phyloP scores from a whole-genome alignment of 176 grass and related monocot genomes.

The Poa annua region DNA sequence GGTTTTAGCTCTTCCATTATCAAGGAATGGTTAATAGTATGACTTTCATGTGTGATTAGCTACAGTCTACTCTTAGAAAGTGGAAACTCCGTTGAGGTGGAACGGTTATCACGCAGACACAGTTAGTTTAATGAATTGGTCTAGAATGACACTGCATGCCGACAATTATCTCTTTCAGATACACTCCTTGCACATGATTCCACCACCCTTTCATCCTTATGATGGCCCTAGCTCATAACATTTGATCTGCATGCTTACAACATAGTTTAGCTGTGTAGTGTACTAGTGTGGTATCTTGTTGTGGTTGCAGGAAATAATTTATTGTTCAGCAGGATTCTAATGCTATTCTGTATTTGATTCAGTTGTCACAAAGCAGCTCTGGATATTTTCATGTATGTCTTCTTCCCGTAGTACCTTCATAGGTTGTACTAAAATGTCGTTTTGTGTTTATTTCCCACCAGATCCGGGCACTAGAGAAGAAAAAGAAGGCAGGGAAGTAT shows the following conservation, averaged over 20 bases:
- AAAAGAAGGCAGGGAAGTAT: constrained; percentile 84
- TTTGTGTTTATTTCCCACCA: constrained; percentile 43
- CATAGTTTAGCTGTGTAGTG: neutral
- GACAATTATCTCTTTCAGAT: constrained; percentile 15
- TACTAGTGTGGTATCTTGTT: neutral
- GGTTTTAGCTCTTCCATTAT: neutral
- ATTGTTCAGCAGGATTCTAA: neutral
- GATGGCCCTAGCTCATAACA: neutral
- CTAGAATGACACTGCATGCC: neutral
- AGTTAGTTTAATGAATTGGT: constrained; percentile 1
- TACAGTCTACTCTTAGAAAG: neutral
- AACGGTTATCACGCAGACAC: neutral
- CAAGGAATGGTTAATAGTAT: neutral
- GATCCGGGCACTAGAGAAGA: constrained; percentile 83
- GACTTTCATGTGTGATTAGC: neutral
- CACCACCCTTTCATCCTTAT: neutral
- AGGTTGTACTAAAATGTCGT: neutral
- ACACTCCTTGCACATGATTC: neutral
- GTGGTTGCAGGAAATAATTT: neutral
- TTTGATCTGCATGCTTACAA: neutral
- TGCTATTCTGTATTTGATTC: neutral
- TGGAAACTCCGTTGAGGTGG: neutral
- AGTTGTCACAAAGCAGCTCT: neutral
- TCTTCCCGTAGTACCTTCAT: neutral
- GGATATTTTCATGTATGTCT: neutral